Evolutionary conservation across 495 filamentous ascomycete species (phyloP).

Genomic region (Aspergillus steynii): DNA sequence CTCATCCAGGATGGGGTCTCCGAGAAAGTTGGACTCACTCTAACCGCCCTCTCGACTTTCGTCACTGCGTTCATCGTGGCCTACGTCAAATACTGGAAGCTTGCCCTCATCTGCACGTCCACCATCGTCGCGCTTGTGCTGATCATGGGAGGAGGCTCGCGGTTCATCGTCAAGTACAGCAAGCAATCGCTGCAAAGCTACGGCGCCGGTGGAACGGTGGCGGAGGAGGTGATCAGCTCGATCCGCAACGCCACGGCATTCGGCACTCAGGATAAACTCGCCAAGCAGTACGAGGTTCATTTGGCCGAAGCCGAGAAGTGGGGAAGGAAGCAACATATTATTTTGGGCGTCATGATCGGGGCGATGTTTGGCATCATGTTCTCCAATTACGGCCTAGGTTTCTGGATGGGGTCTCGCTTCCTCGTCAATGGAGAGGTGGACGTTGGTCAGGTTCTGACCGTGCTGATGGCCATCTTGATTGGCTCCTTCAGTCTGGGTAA

Average conservation of each 20-base stretch:
- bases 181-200: conserved; percentile 75
- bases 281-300: conserved; percentile 77
- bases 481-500: conserved; percentile 91
- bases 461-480: conserved; percentile 86
- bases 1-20: conserved; percentile 86
- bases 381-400: conserved; percentile 86
- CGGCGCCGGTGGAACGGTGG: conserved; percentile 81
- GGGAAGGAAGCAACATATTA: conserved; percentile 72
- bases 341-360: conserved; percentile 74
- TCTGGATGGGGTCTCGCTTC: conserved; percentile 91
- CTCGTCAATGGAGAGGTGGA: conserved; percentile 64
- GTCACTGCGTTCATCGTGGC: conserved; percentile 86
- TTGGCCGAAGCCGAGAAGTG: conserved; percentile 70
- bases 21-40: conserved; percentile 76
- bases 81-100: conserved; percentile 81
- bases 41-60: conserved; percentile 76
- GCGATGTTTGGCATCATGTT: conserved; percentile 82
- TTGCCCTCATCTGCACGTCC: conserved; percentile 79
- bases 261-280: conserved; percentile 85
- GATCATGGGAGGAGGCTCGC: conserved; percentile 70
- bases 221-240: conserved; percentile 93
- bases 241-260: conserved; percentile 93
- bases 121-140: conserved; percentile 72
- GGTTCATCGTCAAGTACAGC: conserved; percentile 76
- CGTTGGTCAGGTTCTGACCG: conserved; percentile 62